These are phyloP conservation scores for Darksidea phi DNA, from an alignment of 495 filamentous ascomycete genomes.

Conservation along the genomic window DNA sequence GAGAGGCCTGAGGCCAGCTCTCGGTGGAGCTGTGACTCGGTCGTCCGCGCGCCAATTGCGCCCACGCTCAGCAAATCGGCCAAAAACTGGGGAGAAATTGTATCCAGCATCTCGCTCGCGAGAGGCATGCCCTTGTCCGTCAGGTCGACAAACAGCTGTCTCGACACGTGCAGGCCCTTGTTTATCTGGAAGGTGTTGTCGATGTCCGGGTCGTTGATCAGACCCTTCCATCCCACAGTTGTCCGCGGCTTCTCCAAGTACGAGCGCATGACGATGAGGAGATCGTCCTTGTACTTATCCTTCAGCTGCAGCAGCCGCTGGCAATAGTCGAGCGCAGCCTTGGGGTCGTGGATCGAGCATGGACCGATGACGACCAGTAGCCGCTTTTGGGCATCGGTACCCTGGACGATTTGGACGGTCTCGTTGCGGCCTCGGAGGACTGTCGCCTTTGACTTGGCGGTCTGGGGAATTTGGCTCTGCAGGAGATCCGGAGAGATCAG, in stretches of 20 bases:
- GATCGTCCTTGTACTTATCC: slow-evolving; percentile 83
- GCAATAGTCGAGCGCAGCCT: slow-evolving; percentile 91
- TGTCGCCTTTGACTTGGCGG: slow-evolving; percentile 70
- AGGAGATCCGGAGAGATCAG: slow-evolving; percentile 90
- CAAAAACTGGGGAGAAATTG: slow-evolving; percentile 96
- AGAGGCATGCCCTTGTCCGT: slow-evolving; percentile 96
- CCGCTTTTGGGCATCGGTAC: slow-evolving; percentile 69
- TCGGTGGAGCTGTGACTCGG: slow-evolving; percentile 91
- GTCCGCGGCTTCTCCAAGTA: slow-evolving; percentile 99
- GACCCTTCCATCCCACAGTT: slow-evolving; percentile 97
- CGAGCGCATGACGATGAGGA: slow-evolving; percentile 94
- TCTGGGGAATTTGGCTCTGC: slow-evolving; percentile 89
- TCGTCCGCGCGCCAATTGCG: slow-evolving; percentile 92
- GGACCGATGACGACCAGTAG: slow-evolving; percentile 92
- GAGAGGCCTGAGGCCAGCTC: slow-evolving; percentile 91
- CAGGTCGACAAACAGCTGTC: slow-evolving; percentile 92
- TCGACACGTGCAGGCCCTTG: slow-evolving; percentile 83
- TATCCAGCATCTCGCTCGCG: slow-evolving; percentile 97
- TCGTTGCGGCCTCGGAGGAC: slow-evolving; percentile 81
- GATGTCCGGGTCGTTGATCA: slow-evolving; percentile 99
- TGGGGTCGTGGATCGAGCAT: slow-evolving; percentile 96
- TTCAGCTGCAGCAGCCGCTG: slow-evolving; percentile 76
- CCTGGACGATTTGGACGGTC: slow-evolving; percentile 75
- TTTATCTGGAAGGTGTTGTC: slow-evolving; percentile 99
- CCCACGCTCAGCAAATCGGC: slow-evolving; percentile 92